A percentile compares a stretch with the other conserved stretches of the same genome.
These are phyloP conservation scores for Lentinula edodes DNA, from an alignment of 768 basidiomycete genomes.

Conservation along the genomic window DNA sequence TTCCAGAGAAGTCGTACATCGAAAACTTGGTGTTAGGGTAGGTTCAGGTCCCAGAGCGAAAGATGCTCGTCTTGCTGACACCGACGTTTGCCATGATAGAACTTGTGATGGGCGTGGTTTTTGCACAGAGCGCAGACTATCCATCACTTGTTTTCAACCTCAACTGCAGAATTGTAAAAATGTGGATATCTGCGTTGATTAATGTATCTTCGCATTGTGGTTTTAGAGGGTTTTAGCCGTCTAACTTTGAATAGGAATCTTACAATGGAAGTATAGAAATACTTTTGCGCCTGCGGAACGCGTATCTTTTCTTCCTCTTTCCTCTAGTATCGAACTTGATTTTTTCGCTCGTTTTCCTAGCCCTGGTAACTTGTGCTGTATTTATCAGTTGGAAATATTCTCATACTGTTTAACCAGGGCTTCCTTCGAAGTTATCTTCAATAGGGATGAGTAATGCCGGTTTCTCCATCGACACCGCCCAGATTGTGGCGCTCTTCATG, in stretches of 20 bases:
- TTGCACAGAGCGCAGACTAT: background rate
- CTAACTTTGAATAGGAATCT: too few relatives aligned
- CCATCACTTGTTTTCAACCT: background rate
- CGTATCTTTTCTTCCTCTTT: background rate
- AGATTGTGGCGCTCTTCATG: constrained; percentile 35
- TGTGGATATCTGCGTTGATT: background rate
- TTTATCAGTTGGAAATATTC: background rate
- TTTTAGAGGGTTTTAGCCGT: too few relatives aligned
- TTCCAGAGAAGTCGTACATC: too few relatives aligned
- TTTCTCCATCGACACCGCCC: constrained; percentile 30
- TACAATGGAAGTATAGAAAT: background rate
- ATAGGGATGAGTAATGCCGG: background rate
- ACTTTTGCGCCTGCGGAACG: background rate
- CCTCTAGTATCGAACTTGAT: background rate
- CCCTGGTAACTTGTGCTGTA: background rate
- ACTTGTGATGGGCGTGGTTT: background rate
- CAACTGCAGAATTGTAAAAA: background rate
- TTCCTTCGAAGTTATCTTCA: background rate
- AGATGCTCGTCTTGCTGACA: too few relatives aligned
- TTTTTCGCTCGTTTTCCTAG: background rate
- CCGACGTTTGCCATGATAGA: too few relatives aligned
- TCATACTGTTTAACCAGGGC: background rate
- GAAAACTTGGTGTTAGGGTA: too few relatives aligned
- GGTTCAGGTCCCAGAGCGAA: background rate
- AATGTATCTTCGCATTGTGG: background rate